phyloP scores from a whole-genome alignment of 139 green algal species.

The Haematococcus sp. region DNA sequence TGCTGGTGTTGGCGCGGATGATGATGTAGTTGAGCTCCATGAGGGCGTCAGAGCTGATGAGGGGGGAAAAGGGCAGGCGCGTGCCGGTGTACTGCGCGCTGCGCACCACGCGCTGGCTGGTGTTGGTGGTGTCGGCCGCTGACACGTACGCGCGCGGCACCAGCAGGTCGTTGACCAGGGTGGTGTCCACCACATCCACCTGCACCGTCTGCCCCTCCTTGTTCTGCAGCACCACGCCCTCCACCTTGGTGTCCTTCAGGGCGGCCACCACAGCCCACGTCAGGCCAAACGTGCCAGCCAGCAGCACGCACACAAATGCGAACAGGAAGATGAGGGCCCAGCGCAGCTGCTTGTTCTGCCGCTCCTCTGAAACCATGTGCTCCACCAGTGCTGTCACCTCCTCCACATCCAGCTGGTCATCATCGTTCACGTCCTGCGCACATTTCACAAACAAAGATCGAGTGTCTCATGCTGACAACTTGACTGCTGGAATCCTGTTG shows the following conservation, averaged over 20 bases:
- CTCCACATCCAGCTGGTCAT: neutral
- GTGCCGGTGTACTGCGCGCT: neutral
- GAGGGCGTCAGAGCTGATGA: neutral
- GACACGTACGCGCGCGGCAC: no score
- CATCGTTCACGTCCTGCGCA: neutral
- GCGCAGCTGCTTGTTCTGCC: neutral
- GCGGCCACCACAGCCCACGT: neutral
- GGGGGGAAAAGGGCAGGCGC: neutral
- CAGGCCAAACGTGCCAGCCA: conserved; percentile 11
- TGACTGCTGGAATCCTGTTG: no score
- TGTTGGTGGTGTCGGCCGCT: no score
- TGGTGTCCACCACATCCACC: no score
- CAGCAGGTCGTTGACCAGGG: no score
- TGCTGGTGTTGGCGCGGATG: neutral
- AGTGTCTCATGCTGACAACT: no score
- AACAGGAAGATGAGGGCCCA: neutral
- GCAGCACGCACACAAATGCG: neutral
- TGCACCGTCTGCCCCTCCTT: no score
- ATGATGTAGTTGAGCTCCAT: neutral
- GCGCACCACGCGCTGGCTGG: no score
- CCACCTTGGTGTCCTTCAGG: neutral
- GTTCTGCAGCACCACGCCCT: no score
- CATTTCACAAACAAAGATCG: no score
- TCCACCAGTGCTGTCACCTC: conserved; percentile 10
- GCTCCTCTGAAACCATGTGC: neutral